Conservation (phyloP, 192 early-diverging fungal species). For the Helicostylum pulchrum region DNA sequence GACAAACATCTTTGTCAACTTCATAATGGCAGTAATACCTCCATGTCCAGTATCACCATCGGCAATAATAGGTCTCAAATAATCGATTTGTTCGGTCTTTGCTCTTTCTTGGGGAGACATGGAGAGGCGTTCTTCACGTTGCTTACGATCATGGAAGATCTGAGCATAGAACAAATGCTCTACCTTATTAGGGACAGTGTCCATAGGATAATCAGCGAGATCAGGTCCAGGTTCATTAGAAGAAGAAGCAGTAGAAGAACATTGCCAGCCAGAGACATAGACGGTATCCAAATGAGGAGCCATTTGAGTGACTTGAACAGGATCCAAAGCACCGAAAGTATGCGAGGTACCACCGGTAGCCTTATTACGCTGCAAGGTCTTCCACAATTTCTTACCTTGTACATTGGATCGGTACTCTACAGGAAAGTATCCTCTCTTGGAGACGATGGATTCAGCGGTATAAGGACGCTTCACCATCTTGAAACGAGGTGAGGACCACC, state of each 20-base stretch:
- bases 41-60: slow-evolving; percentile 98
- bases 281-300: slow-evolving; percentile 95
- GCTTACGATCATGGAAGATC: slow-evolving; percentile 95
- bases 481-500: slow-evolving; percentile 89
- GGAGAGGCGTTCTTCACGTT: slow-evolving; percentile 83
- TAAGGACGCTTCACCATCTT: slow-evolving; percentile 80
- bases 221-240: slow-evolving; percentile 97
- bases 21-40: slow-evolving; percentile 97
- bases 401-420: slow-evolving; percentile 75
- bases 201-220: slow-evolving; percentile 98
- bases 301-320: slow-evolving; percentile 94
- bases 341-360: slow-evolving; percentile 75
- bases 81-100: slow-evolving; percentile 72
- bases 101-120: slow-evolving; percentile 61
- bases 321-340: slow-evolving; percentile 94
- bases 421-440: slow-evolving; percentile 82
- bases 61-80: slow-evolving; percentile 92
- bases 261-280: slow-evolving; percentile 98
- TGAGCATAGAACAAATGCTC: slow-evolving; percentile 98
- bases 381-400: slow-evolving; percentile 94
- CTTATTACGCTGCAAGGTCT: slow-evolving; percentile 74
- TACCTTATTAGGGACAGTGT: slow-evolving; percentile 97
- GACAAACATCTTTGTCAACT: slow-evolving; percentile 96
- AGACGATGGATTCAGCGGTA: slow-evolving; percentile 76
- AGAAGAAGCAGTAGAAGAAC: slow-evolving; percentile 90